phyloP scores from a whole-genome alignment of 208 protist species.

The Porcisia hertigi region DNA sequence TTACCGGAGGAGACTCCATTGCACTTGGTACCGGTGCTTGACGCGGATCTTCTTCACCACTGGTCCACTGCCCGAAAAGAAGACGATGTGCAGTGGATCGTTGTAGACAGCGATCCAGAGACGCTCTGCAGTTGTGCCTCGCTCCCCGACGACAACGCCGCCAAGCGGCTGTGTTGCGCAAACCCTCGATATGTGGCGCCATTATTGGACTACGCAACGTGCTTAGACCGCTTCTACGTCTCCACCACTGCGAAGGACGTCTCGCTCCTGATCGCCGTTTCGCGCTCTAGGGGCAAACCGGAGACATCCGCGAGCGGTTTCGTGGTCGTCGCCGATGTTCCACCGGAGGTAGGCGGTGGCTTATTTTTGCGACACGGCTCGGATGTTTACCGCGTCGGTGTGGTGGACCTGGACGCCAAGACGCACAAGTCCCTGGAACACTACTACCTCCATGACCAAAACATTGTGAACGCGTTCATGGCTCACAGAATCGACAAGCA shows the following conservation, averaged over 20 bases:
- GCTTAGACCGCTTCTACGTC: constrained; percentile 66
- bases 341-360: constrained; percentile 13
- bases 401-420: constrained; percentile 79
- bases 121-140: constrained; percentile 24
- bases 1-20: not conserved
- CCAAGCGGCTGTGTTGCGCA: not conserved
- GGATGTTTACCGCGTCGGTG: constrained; percentile 54
- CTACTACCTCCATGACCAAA: constrained; percentile 59
- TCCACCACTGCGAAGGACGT: constrained; percentile 75
- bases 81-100: constrained; percentile 46
- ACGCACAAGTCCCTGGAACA: constrained; percentile 60
- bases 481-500: not conserved
- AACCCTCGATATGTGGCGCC: constrained; percentile 22
- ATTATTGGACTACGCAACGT: constrained; percentile 33
- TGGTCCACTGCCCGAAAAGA: constrained; percentile 45
- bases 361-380: constrained; percentile 23
- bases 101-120: constrained; percentile 12
- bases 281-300: constrained; percentile 11
- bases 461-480: constrained; percentile 49
- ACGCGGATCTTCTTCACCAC: constrained; percentile 63
- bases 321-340: not conserved
- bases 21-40: constrained; percentile 38
- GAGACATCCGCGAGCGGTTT: not conserved
- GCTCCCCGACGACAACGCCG: not conserved
- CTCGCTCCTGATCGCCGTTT: constrained; percentile 61